These are phyloP conservation scores for Cordyceps javanica DNA, from an alignment of 2,329 filamentous ascomycete species.

Conservation along the genomic window DNA sequence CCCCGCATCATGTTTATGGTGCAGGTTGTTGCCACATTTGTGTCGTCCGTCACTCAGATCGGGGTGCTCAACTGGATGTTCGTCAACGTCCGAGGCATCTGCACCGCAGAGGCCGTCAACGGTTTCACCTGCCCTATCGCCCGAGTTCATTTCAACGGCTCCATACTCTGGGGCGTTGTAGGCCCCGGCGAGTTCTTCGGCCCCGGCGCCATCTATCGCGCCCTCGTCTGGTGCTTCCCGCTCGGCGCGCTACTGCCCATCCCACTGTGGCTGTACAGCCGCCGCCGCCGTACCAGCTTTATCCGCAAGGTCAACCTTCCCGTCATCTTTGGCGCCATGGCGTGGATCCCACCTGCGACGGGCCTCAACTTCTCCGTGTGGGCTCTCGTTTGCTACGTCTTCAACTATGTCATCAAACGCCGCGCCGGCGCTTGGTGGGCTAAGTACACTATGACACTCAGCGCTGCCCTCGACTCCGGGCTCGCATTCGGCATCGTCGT, in stretches of 20 bases:
- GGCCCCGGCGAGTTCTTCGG: conserved; percentile 81
- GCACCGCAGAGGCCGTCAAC: conserved; percentile 73
- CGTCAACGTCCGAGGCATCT: conserved; percentile 66
- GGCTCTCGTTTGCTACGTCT: conserved; percentile 77
- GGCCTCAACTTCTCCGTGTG: conserved; percentile 86
- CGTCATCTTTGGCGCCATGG: conserved; percentile 74
- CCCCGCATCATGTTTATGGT: conserved; percentile 73
- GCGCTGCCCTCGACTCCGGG: conserved; percentile 75
- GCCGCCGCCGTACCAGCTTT: conserved; percentile 53
- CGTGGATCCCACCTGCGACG: conserved; percentile 81
- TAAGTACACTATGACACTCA: conserved; percentile 87
- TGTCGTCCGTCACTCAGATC: conserved; percentile 77
- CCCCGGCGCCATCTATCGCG: conserved; percentile 64
- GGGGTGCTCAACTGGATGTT: conserved; percentile 90
- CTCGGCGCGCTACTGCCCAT: conserved; percentile 70
- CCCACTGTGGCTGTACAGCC: conserved; percentile 64
- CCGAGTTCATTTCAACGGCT: conserved; percentile 83
- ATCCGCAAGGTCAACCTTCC: conserved; percentile 75
- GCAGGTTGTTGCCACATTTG: conserved; percentile 67
- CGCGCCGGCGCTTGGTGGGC: conserved; percentile 74
- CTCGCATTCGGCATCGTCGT: conserved; percentile 77
- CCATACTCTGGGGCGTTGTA: conserved; percentile 84
- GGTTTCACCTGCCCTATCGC: conserved; percentile 85
- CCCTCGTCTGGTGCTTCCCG: conserved; percentile 75
- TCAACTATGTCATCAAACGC: conserved; percentile 70